Conservation (phyloP, 306 rosid genomes). For the Fragaria ananassa region DNA sequence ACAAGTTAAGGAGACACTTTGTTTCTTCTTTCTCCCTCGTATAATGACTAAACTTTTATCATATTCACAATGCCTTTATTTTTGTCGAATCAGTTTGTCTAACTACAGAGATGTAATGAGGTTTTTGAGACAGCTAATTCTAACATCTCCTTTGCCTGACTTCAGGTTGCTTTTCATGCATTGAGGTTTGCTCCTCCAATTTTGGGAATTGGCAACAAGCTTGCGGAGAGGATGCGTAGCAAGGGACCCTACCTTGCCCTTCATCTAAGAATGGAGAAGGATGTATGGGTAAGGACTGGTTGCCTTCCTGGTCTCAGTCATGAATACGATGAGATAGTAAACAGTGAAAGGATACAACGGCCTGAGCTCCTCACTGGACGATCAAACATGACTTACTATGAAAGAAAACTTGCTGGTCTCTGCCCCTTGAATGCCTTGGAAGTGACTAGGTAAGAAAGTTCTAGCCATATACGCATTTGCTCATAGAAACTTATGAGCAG, state of each 20-base stretch:
- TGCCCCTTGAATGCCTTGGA: constrained; percentile 88
- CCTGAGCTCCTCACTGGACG: constrained; percentile 86
- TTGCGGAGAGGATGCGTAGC: constrained; percentile 75
- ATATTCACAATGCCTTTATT: not conserved
- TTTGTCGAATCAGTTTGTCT: not conserved
- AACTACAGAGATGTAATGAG: not conserved
- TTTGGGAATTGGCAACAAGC: constrained; percentile 67
- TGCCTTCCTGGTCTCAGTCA: constrained; percentile 84
- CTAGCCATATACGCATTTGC: not conserved
- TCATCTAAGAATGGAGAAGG: constrained; percentile 94
- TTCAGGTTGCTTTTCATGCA: constrained; percentile 96
- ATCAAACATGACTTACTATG: constrained; percentile 90
- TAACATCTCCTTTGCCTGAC: constrained; percentile 11
- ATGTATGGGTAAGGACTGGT: constrained; percentile 99
- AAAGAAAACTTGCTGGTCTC: constrained; percentile 86
- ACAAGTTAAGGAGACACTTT: not conserved
- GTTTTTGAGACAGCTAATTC: constrained; percentile 15
- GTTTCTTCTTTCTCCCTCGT: not conserved
- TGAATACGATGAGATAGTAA: constrained; percentile 64
- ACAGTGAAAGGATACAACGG: constrained; percentile 60
- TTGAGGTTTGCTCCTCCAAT: constrained; percentile 79
- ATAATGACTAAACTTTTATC: not conserved
- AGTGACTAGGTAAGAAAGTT: constrained; percentile 58
- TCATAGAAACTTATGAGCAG: not conserved
- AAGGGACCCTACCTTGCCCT: constrained; percentile 94